Conservation (phyloP, 352 stramenopile species). For the Thraustochytrium striatum region DNA sequence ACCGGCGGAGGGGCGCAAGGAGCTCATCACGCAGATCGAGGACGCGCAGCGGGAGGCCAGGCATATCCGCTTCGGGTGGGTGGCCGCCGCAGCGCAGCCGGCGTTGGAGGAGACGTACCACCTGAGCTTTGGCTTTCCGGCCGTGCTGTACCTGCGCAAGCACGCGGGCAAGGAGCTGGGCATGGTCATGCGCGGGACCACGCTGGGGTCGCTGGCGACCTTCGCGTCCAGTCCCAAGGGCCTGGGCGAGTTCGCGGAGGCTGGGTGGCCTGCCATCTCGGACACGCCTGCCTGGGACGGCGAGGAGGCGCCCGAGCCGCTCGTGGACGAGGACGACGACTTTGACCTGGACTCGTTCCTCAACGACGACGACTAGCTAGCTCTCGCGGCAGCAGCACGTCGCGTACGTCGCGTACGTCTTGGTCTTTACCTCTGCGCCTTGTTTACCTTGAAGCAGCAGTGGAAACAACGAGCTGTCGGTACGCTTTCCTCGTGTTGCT, state of each 20-base stretch:
- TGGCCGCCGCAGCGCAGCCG: conserved; percentile 75
- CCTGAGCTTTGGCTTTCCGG: conserved; percentile 82
- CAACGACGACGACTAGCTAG: conserved; percentile 75
- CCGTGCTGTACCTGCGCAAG: conserved; percentile 75
- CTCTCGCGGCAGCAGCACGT: no score
- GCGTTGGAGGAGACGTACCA: conserved; percentile 74
- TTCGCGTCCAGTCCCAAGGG: not conserved
- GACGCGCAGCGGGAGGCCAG: conserved; percentile 75
- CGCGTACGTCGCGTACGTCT: no score
- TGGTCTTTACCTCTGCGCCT: no score
- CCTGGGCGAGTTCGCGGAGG: conserved; percentile 6
- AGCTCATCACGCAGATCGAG: conserved; percentile 72
- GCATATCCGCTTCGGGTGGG: conserved; percentile 83
- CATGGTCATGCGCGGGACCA: conserved; percentile 30
- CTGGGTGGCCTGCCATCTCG: no score
- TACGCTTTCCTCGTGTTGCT: no score
- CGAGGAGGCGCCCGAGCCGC: conserved; percentile 68
- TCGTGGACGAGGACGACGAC: conserved; percentile 64
- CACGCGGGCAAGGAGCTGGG: conserved; percentile 68
- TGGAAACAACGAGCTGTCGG: no score
- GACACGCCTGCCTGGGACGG: conserved; percentile 72
- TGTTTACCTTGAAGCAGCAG: no score
- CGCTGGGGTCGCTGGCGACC: conserved; percentile 9
- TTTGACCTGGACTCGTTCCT: conserved; percentile 78
- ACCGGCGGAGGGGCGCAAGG: conserved; percentile 68